phyloP scores from a whole-genome alignment of 2,329 filamentous ascomycete species.

The Alternaria sp. region DNA sequence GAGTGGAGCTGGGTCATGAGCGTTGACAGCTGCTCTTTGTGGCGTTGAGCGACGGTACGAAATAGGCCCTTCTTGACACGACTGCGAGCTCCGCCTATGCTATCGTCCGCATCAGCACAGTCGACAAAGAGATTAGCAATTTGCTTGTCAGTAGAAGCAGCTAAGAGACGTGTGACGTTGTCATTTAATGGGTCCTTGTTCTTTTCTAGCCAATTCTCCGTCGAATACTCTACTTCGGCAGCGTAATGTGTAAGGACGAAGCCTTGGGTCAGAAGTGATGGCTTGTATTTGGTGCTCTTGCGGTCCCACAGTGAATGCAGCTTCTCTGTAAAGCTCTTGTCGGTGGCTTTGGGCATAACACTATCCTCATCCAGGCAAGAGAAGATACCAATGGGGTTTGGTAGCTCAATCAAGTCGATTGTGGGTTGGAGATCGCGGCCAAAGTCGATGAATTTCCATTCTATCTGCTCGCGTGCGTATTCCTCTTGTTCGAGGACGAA shows the following conservation, averaged over 20 bases:
- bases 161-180: conserved; percentile 89
- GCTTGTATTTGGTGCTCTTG: conserved; percentile 91
- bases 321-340: conserved; percentile 97
- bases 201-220: conserved; percentile 94
- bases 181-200: conserved; percentile 99
- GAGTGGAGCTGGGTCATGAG: conserved; percentile 94
- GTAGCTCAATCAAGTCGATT: conserved; percentile 93
- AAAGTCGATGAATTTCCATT: conserved; percentile 99
- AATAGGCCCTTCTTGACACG: conserved; percentile 97
- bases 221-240: conserved; percentile 96
- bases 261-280: conserved; percentile 85
- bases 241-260: conserved; percentile 98
- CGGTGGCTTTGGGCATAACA: conserved; percentile 98
- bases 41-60: conserved; percentile 92
- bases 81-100: conserved; percentile 70
- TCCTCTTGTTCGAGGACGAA: conserved; percentile 99
- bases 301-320: conserved; percentile 96
- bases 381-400: conserved; percentile 98
- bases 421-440: conserved; percentile 96
- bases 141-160: conserved; percentile 81
- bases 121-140: conserved; percentile 86
- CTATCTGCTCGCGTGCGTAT: conserved; percentile 95
- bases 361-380: conserved; percentile 97
- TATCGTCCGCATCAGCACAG: conserved; percentile 83
- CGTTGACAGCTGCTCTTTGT: conserved; percentile 98